Evolutionary conservation across 2,329 filamentous ascomycete genomes (phyloP).

Genomic region (Colletotrichum camelliae): DNA sequence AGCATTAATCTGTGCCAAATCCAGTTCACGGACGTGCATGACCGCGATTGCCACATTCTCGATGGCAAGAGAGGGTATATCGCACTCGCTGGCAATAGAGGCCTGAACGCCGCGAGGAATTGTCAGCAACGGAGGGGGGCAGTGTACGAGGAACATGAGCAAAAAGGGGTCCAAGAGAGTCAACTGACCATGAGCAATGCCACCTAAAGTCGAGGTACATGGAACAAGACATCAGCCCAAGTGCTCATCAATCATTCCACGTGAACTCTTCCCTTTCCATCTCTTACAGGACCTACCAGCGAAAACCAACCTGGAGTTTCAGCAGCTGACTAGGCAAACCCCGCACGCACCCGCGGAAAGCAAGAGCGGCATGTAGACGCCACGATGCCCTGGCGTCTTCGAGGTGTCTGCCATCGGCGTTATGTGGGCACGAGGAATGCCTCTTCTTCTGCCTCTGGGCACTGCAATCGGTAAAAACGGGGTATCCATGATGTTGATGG

Average conservation of each 20-base stretch:
- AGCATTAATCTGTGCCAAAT: background rate
- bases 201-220: background rate
- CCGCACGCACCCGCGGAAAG: background rate
- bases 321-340: background rate
- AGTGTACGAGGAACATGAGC: background rate
- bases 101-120: background rate
- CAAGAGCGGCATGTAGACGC: background rate
- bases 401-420: background rate
- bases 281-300: background rate
- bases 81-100: background rate
- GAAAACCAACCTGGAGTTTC: background rate
- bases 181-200: background rate
- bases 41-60: background rate
- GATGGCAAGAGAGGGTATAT: background rate
- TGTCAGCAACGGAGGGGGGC: background rate
- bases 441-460: background rate
- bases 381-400: background rate
- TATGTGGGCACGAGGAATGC: background rate
- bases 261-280: background rate
- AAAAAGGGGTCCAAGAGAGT: background rate
- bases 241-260: background rate
- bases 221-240: background rate
- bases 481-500: background rate
- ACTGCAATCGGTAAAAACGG: background rate
- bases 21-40: background rate